Conservation (phyloP, 805 yeast genomes). For the Candida sithepensis region DNA sequence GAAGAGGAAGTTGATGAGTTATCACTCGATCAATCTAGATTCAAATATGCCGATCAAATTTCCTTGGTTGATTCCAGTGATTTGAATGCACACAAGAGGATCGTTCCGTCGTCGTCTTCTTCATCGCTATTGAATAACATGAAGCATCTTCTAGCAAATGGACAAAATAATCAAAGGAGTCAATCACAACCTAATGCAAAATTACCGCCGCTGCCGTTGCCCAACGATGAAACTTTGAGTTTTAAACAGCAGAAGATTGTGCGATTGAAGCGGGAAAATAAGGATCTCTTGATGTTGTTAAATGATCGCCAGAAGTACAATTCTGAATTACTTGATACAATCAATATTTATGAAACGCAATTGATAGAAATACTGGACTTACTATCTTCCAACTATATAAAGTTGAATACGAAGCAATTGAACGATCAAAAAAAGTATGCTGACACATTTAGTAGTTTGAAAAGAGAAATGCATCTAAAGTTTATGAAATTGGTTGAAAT, state of each 20-base stretch:
- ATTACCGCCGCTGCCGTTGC: background rate
- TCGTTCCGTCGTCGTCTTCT: background rate
- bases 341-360: slow-evolving; percentile 16
- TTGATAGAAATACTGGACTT: slow-evolving; percentile 12
- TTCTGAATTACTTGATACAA: slow-evolving; percentile 13
- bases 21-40: too few species aligned
- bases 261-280: slow-evolving; percentile 14
- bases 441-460: slow-evolving; percentile 10
- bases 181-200: background rate
- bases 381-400: slow-evolving; percentile 10
- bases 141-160: background rate
- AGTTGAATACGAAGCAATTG: slow-evolving; percentile 12
- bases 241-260: slow-evolving; percentile 4
- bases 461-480: slow-evolving; percentile 15
- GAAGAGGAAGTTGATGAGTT: background rate
- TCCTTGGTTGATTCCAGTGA: slow-evolving; percentile 3
- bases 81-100: background rate
- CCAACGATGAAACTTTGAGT: background rate
- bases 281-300: slow-evolving; percentile 10
- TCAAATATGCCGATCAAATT: background rate
- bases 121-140: background rate
- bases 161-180: background rate
- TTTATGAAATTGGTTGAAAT: slow-evolving; percentile 17
- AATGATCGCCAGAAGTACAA: slow-evolving; percentile 17
- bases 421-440: slow-evolving; percentile 11